Base-by-base conservation (phyloP, 768 basidiomycete species). In the Holtermanniella nyarrowii region DNA sequence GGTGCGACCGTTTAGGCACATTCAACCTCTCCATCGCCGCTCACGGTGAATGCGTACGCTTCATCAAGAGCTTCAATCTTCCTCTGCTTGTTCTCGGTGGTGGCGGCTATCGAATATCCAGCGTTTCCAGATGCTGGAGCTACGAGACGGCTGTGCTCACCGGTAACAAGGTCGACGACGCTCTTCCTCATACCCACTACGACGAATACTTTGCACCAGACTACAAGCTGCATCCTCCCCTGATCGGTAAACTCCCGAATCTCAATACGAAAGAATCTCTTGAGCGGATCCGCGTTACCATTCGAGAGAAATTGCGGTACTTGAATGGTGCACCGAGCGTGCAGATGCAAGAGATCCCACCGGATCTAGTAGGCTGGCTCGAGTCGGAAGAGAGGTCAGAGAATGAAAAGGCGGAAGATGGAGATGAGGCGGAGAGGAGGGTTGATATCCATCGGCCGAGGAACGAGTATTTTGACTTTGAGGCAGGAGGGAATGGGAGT, bases 1-100 rank as follows among this genome's bases (percentile, higher is more conserved):
- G 91, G 1, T 88, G 87, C 60, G 95, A 97, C 69, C 77, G 95
- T 27, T 77, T 99, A 1, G 93, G 93, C 18, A 90, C 90, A 0
- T 99, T 97, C 80, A 97, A 99, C 66, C 77, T 99, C 4, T 90
- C 87, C 12, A 97, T 97, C 59, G 87, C 88, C 22, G 93, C 91
- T 0, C 93, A 99, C 62, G 93, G 95, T 18, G 93, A 97, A 74
- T 99, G 93, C 68, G 90, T 99, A 25, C 84, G 91, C 66, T 97
- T 91, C 69, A 89, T 99, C 46, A 83, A 91, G 56, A 84, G 84
- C 58, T 97, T 86, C 74, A 82, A 83, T 62, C 80, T 97, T 2
- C 93, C 93, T 1, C 74, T 97, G 13, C 77, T 99, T 16, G 85
- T 97, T 26, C 70, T 99, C 4, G 93, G 93, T 40, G 93, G 93